phyloP scores from a whole-genome alignment of 495 filamentous ascomycete genomes.

The Annulohypoxylon maeteangense region DNA sequence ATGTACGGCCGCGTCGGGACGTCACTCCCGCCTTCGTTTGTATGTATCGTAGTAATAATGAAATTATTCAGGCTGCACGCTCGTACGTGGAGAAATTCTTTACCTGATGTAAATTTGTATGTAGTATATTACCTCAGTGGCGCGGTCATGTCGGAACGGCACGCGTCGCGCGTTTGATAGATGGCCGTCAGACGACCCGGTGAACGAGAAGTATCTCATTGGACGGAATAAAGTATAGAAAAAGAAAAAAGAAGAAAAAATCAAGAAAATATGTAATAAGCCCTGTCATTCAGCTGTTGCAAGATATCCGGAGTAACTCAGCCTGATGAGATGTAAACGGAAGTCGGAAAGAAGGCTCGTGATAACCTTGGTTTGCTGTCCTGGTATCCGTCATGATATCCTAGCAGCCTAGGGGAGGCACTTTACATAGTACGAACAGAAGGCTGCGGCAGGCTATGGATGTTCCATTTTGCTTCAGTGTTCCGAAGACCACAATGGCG shows the following conservation, averaged over 20 bases:
- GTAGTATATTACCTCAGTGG: constrained; percentile 29
- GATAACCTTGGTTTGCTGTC: not conserved
- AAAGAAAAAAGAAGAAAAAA: not conserved
- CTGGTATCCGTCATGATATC: not conserved
- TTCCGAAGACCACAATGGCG: constrained; percentile 19
- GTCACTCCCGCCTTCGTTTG: not conserved
- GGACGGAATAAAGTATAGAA: constrained; percentile 1
- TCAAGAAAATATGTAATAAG: constrained; percentile 1
- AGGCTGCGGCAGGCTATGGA: constrained; percentile 1
- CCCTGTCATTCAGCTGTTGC: constrained; percentile 4
- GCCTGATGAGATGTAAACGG: constrained; percentile 5
- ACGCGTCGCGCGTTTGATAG: constrained; percentile 30
- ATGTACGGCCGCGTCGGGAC: constrained; percentile 9
- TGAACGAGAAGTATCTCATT: constrained; percentile 14
- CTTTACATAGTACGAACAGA: constrained; percentile 1
- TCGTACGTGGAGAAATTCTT: constrained; percentile 18
- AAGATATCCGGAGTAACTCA: constrained; percentile 18
- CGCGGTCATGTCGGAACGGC: constrained; percentile 36
- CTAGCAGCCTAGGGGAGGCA: not conserved
- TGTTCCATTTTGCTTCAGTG: constrained; percentile 9
- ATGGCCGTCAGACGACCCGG: constrained; percentile 26
- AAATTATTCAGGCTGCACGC: constrained; percentile 16
- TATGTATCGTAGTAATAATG: constrained; percentile 14
- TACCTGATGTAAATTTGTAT: not conserved
- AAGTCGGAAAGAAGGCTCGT: constrained; percentile 1